Conservation (phyloP, 768 basidiomycete genomes). For the Russula griseocarnosa region DNA sequence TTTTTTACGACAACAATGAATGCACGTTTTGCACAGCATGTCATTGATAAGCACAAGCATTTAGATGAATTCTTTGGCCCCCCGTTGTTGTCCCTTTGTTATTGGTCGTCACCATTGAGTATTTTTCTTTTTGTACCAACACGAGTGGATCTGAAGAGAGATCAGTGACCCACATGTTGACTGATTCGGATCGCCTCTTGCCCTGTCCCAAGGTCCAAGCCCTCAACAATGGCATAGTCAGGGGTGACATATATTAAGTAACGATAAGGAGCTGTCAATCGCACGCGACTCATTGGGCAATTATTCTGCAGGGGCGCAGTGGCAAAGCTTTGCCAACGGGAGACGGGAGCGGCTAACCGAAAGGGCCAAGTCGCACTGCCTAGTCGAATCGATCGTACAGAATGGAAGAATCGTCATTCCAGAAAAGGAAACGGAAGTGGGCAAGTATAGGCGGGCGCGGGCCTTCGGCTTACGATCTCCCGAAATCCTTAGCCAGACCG, state of each 20-base stretch:
- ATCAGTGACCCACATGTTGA: background rate
- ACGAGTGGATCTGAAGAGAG: slow-evolving; percentile 4
- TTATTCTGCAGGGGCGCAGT: background rate
- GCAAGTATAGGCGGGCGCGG: background rate
- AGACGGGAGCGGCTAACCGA: slow-evolving; percentile 17
- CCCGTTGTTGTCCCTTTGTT: background rate
- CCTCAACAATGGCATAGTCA: slow-evolving; percentile 18
- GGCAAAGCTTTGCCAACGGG: background rate
- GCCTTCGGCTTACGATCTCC: slow-evolving; percentile 21
- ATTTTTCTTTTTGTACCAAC: background rate
- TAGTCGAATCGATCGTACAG: slow-evolving; percentile 6
- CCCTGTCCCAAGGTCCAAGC: slow-evolving; percentile 8
- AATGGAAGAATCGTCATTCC: slow-evolving; percentile 16
- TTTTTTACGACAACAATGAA: background rate
- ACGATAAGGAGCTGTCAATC: slow-evolving; percentile 13
- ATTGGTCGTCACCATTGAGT: background rate
- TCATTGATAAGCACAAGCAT: too few species aligned
- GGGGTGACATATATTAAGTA: background rate
- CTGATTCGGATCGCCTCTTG: slow-evolving; percentile 3
- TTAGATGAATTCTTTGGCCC: background rate
- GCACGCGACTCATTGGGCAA: slow-evolving; percentile 7
- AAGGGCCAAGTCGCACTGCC: slow-evolving; percentile 14
- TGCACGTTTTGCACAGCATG: background rate
- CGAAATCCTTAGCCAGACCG: background rate
- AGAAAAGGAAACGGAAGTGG: slow-evolving; percentile 20